A percentile compares a stretch with the other conserved stretches of the same genome.
These are phyloP conservation scores for Skeletonema tropicum DNA, from an alignment of 108 stramenopile genomes.

Conservation along the genomic window DNA sequence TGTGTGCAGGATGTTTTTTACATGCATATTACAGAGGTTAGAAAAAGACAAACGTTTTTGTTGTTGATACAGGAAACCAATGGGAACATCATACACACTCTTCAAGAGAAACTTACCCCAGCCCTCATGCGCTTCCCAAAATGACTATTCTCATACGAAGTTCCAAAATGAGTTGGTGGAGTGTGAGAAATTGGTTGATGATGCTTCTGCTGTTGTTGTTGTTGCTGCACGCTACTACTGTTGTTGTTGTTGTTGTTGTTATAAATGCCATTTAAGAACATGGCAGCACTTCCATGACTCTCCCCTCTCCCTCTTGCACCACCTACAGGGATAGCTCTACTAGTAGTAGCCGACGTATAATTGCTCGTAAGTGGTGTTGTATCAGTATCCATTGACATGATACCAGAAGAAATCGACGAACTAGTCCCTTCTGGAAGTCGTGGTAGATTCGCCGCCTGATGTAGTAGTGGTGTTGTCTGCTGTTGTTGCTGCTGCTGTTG, in stretches of 20 bases:
- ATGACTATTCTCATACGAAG: conserved; percentile 79
- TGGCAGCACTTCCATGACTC: conserved; percentile 17
- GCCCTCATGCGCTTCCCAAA: conserved; percentile 82
- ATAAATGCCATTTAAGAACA: conserved; percentile 22
- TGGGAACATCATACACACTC: no score
- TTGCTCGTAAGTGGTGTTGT: conserved; percentile 8
- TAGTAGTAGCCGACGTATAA: neutral
- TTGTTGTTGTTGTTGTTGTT: neutral
- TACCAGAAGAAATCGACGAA: neutral
- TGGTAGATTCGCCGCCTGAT: conserved; percentile 2
- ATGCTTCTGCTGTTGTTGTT: neutral
- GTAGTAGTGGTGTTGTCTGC: no score
- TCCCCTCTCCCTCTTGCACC: conserved; percentile 18
- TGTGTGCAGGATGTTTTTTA: neutral
- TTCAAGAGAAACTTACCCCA: conserved; percentile 62
- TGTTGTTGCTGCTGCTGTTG: neutral
- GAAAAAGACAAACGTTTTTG: neutral
- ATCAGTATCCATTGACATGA: neutral
- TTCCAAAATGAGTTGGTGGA: conserved; percentile 66
- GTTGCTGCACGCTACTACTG: neutral
- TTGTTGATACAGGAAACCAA: no score
- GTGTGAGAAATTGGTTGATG: conserved; percentile 57
- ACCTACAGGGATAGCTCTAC: conserved; percentile 9
- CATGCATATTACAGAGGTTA: neutral
- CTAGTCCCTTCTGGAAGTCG: conserved; percentile 15